Percentiles rank a stretch among this genome's conserved stretches.
These are phyloP conservation scores for Colletotrichum costaricense DNA, from an alignment of 2,329 filamentous ascomycete genomes.

Conservation along the genomic window DNA sequence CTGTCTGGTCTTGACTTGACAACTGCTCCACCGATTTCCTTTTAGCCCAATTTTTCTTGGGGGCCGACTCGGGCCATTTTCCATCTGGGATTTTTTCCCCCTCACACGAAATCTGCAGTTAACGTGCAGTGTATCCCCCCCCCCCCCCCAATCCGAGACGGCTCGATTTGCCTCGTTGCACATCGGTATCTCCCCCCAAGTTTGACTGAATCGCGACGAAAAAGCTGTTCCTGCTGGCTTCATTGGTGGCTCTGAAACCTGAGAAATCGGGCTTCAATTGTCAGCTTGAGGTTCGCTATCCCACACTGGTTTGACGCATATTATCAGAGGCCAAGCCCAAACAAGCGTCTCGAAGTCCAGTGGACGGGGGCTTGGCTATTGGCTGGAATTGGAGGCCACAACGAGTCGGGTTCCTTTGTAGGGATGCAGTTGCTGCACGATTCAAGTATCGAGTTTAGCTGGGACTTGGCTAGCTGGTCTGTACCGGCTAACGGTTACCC, in stretches of 20 bases:
- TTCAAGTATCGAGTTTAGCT: conserved; percentile 30
- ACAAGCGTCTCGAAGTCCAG: conserved; percentile 21
- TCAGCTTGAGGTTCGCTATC: background rate
- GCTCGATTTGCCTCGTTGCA: conserved; percentile 10
- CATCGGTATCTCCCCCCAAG: background rate
- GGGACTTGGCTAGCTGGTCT: conserved; percentile 3
- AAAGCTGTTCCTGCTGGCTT: background rate
- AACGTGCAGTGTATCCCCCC: background rate
- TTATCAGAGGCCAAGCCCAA: conserved; percentile 5
- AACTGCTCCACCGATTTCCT: conserved; percentile 23
- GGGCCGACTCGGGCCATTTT: conserved; percentile 24
- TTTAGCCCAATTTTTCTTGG: conserved; percentile 21
- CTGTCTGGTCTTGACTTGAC: conserved; percentile 25
- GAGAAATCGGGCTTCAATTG: conserved; percentile 8
- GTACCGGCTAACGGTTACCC: conserved; percentile 17
- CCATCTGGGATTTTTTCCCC: conserved; percentile 7
- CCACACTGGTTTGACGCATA: background rate
- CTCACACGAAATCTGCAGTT: background rate
- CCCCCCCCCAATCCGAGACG: conserved; percentile 11
- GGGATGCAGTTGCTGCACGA: conserved; percentile 32
- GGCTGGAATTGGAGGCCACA: background rate
- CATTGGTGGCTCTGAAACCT: conserved; percentile 7
- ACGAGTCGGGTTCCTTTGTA: conserved; percentile 22
- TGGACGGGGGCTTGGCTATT: conserved; percentile 15
- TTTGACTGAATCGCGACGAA: conserved; percentile 18